Percentiles rank a stretch among this genome's conserved stretches.
These are phyloP conservation scores for Rhynchosporium graminicola DNA, from an alignment of 2,329 filamentous ascomycete genomes.

Conservation along the genomic window DNA sequence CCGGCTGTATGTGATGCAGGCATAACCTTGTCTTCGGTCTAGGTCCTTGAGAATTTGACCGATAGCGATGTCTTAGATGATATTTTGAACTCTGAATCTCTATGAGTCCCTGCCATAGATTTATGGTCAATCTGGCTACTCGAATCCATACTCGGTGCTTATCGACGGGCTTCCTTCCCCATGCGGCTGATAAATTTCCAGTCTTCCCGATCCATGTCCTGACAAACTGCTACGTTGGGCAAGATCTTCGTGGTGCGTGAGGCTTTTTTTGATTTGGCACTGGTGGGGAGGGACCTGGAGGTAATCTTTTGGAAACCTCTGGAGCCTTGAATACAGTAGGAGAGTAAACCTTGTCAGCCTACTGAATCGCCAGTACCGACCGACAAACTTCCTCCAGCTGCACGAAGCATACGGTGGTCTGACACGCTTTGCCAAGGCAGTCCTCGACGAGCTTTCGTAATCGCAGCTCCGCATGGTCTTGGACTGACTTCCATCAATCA, in stretches of 20 bases:
- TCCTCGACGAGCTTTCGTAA: background rate
- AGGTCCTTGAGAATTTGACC: slow-evolving; percentile 3
- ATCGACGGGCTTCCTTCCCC: background rate
- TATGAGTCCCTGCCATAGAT: background rate
- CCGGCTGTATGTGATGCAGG: slow-evolving; percentile 5
- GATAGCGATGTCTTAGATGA: slow-evolving; percentile 6
- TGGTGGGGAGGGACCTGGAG: too few relatives aligned
- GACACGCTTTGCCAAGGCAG: background rate
- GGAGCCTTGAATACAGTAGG: slow-evolving; percentile 1
- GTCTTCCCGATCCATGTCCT: background rate
- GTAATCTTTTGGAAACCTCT: slow-evolving; percentile 9
- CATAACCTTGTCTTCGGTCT: slow-evolving; percentile 6
- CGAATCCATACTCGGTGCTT: background rate
- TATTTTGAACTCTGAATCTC: background rate
- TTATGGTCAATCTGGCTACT: background rate
- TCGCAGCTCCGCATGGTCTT: background rate
- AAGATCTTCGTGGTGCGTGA: slow-evolving; percentile 4
- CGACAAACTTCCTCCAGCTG: slow-evolving; percentile 6
- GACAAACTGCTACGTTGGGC: background rate
- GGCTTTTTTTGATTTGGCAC: background rate
- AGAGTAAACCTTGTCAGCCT: background rate
- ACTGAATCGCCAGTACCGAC: slow-evolving; percentile 6
- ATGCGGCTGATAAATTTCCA: background rate
- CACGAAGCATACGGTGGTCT: slow-evolving; percentile 4
- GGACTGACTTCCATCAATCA: background rate